Base-by-base conservation (phyloP, 1,139 yeast species). In the Spencermartinsiella ligniputridi region DNA sequence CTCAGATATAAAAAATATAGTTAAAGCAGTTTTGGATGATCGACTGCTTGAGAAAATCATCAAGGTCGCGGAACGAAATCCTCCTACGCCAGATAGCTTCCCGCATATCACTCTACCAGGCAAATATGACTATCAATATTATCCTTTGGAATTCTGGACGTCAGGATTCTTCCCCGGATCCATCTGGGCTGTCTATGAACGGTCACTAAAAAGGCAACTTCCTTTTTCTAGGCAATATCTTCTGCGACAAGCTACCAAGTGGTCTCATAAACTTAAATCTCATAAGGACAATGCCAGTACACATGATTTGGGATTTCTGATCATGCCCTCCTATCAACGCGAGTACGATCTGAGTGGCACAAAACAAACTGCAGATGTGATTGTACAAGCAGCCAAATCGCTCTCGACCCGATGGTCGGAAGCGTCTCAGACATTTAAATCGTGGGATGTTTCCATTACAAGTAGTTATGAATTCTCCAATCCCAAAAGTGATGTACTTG, bases 101-200 rank as follows among this genome's bases (percentile, higher is more conserved):
- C 49, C 49, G 5, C 49, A 45, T 25, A 20, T 35, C 24, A 45
- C 49, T 11, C 9, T 29, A n/a, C 15, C 24, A 15, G 47, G 37
- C 15, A 15, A 27, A 27, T 27, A 27, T 15, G n/a, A 16, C 17
- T 12, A 38, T 3, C 19, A 48, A 5, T 55, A 41, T 42, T 49
- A 55, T 20, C 54, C 50, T n/a, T 48, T 51, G 20, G 54, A 56
- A n/a, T 56, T 57, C 50, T 60, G 64, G 64, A 60, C 64, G 1
- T 46, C 58, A 4, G 64, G 64, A 4, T 60, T 58, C 41, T 60
- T 60, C 38, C 62, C 64, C 6, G 64, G 64, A 1, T 50, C 59
- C 1, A 40, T 60, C 2, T 56, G 55, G 42, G 53, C 55, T 2
- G 35, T 61, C 11, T 46, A 53, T 17, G 63, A 59, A 45, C 51